These are phyloP conservation scores for Testicularia cyperi DNA, from an alignment of 1,284 basidiomycete genomes.

Conservation along the genomic window DNA sequence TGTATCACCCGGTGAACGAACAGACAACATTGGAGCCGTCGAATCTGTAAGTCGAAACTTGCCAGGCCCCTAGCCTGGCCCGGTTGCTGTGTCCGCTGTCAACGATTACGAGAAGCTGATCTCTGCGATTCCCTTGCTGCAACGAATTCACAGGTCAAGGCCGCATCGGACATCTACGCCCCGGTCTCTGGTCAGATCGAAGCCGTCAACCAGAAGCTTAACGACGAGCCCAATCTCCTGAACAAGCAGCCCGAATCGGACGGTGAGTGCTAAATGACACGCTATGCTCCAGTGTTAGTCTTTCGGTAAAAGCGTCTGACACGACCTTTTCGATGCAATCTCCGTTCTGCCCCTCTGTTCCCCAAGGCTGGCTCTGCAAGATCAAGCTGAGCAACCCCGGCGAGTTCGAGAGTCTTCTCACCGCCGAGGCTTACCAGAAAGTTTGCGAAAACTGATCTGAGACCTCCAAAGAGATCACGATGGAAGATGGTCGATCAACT, in stretches of 20 bases:
- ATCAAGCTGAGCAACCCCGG: slow-evolving; percentile 76
- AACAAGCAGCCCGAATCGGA: slow-evolving; percentile 85
- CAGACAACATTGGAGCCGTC: slow-evolving; percentile 92
- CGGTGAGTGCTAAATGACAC: slow-evolving; percentile 66
- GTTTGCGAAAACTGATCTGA: slow-evolving; percentile 42
- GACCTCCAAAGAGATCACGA: too few species aligned
- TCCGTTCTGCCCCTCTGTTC: neutral
- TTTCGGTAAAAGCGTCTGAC: too few species aligned
- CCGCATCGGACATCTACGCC: slow-evolving; percentile 94
- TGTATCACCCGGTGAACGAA: too few species aligned
- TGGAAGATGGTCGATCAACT: too few species aligned
- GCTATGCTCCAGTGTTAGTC: too few species aligned
- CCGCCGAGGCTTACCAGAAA: slow-evolving; percentile 74
- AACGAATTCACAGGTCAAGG: slow-evolving; percentile 71
- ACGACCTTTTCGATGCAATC: too few species aligned
- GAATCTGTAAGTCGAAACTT: slow-evolving; percentile 69
- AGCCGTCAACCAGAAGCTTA: slow-evolving; percentile 76
- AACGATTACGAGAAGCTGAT: too few species aligned
- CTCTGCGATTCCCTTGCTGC: too few species aligned
- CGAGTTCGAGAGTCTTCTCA: slow-evolving; percentile 75
- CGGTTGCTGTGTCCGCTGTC: too few species aligned
- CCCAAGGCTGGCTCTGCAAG: slow-evolving; percentile 89
- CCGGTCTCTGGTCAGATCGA: slow-evolving; percentile 83
- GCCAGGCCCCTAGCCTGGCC: too few species aligned
- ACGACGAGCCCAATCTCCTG: slow-evolving; percentile 74